These are phyloP conservation scores for Flaveria floridana DNA, from an alignment of 140 eudicot genomes.

Conservation along the genomic window DNA sequence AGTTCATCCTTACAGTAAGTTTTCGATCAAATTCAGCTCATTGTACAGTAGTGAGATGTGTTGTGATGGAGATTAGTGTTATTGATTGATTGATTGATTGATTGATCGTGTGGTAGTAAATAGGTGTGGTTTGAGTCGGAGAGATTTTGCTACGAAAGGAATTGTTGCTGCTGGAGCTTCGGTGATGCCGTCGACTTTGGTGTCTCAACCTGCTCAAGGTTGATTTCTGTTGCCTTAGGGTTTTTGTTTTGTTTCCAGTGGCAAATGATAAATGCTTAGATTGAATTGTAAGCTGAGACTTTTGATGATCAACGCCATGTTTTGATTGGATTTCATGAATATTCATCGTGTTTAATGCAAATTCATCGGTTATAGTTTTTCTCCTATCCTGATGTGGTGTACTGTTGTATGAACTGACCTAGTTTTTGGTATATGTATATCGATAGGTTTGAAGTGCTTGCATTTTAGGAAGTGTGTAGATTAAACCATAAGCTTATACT, in stretches of 20 bases:
- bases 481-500: neutral
- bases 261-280: neutral
- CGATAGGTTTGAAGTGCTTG: neutral
- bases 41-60: neutral
- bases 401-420: neutral
- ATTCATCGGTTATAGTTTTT: neutral
- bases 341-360: neutral
- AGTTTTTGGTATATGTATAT: neutral
- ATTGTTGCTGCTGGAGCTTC: constrained; percentile 85
- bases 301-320: neutral
- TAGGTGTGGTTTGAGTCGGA: constrained; percentile 62
- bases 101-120: constrained; percentile 43
- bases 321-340: neutral
- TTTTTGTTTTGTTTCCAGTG: neutral
- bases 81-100: constrained; percentile 5
- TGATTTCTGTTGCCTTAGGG: constrained; percentile 4
- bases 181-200: constrained; percentile 55
- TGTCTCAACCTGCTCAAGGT: constrained; percentile 65
- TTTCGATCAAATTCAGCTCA: constrained; percentile 6
- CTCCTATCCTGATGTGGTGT: neutral
- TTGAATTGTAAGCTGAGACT: neutral
- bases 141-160: constrained; percentile 67
- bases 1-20: constrained; percentile 47
- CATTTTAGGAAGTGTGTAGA: neutral
- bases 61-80: neutral